These are phyloP conservation scores for Rhodosporidiobolus odoratus DNA, from an alignment of 768 basidiomycete genomes.

Conservation along the genomic window DNA sequence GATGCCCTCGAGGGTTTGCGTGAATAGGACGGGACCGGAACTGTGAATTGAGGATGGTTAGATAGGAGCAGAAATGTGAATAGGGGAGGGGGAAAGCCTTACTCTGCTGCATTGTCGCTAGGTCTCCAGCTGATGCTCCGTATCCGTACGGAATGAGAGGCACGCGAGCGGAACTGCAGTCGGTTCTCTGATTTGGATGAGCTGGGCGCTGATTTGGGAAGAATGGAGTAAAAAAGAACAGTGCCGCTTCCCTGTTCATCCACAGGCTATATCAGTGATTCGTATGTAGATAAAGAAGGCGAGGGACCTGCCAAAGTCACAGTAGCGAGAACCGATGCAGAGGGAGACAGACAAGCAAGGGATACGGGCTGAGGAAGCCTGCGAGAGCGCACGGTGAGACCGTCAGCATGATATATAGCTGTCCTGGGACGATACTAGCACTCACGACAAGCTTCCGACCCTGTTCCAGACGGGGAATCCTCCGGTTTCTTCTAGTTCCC, in stretches of 20 bases:
- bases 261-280: too few relatives aligned
- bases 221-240: conserved; percentile 6
- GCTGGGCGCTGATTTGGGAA: background rate
- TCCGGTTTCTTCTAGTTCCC: background rate
- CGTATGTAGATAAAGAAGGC: too few relatives aligned
- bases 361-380: background rate
- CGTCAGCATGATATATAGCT: too few relatives aligned
- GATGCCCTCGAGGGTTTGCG: conserved; percentile 29
- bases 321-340: conserved; percentile 11
- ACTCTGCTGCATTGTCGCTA: conserved; percentile 18
- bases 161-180: conserved; percentile 11
- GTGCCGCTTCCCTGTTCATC: conserved; percentile 6
- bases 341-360: conserved; percentile 13
- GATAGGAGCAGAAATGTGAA: background rate
- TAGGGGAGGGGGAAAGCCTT: background rate
- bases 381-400: background rate
- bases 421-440: too few relatives aligned
- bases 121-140: conserved; percentile 13
- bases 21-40: conserved; percentile 33
- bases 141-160: conserved; percentile 1
- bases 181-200: background rate
- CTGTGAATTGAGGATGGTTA: background rate
- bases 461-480: conserved; percentile 18
- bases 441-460: conserved; percentile 4
- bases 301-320: background rate